Percentiles rank a stretch among this genome's conserved stretches.
Evolutionary conservation across 192 early-diverging fungal species (phyloP).

Genomic region (Linnemannia zychae): DNA sequence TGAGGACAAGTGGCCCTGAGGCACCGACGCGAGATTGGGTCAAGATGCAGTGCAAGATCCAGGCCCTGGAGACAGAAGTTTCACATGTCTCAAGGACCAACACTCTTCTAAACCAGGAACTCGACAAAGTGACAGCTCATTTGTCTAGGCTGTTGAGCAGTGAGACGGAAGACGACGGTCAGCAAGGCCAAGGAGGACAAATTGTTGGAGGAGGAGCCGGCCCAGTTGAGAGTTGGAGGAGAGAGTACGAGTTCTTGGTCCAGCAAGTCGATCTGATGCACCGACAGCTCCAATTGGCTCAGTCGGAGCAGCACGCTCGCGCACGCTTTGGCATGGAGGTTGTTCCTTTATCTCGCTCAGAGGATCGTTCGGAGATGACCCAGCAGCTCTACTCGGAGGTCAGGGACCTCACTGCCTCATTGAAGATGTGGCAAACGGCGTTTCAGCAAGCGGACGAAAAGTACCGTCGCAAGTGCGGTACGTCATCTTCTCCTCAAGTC

Average conservation of each 20-base stretch:
- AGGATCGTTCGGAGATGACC: conserved; percentile 31
- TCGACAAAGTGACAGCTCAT: conserved; percentile 29
- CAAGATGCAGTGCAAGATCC: conserved; percentile 42
- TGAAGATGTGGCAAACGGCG: conserved; percentile 41
- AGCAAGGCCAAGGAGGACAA: background rate
- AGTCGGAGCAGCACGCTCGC: conserved; percentile 17
- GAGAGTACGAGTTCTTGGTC: conserved; percentile 50
- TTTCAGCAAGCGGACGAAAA: conserved; percentile 37
- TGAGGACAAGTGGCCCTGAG: conserved; percentile 16
- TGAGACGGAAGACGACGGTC: background rate
- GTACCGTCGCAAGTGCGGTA: conserved; percentile 53
- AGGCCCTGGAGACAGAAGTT: conserved; percentile 30
- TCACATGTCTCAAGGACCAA: conserved; percentile 40
- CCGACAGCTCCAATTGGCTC: conserved; percentile 35
- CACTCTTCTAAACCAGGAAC: conserved; percentile 37
- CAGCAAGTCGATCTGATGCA: conserved; percentile 51
- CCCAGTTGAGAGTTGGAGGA: conserved; percentile 24
- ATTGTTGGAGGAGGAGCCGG: background rate
- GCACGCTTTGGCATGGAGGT: background rate
- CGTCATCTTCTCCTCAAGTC: background rate
- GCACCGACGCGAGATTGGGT: conserved; percentile 46
- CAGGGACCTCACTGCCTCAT: conserved; percentile 30
- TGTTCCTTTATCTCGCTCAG: background rate
- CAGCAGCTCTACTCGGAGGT: conserved; percentile 35
- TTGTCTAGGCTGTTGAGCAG: conserved; percentile 13